Conservation (phyloP, 257 asterid genomes). For the Coffea eugenioides region DNA sequence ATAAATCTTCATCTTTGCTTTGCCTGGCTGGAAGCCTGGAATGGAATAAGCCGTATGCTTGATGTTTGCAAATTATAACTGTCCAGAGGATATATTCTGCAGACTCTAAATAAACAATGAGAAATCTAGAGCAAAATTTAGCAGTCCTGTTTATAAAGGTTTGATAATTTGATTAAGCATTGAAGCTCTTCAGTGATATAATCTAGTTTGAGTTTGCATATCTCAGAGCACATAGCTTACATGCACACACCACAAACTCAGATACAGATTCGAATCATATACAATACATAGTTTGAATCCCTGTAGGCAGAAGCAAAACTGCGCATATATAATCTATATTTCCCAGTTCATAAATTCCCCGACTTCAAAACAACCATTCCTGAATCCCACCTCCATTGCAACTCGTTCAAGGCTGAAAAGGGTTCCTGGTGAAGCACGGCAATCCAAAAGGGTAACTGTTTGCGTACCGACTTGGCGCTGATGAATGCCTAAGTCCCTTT, state of each 20-base stretch:
- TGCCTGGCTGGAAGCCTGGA: neutral
- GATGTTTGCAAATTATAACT: neutral
- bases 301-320: neutral
- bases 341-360: neutral
- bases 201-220: neutral
- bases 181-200: neutral
- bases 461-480: constrained; percentile 80
- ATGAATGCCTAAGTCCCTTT: constrained; percentile 63
- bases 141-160: neutral
- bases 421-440: constrained; percentile 34
- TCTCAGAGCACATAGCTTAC: neutral
- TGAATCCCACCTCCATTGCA: neutral
- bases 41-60: neutral
- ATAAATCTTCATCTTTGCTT: too few species aligned
- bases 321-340: neutral
- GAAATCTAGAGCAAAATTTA: neutral
- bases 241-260: too few species aligned
- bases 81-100: neutral
- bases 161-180: neutral
- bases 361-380: neutral
- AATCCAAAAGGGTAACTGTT: constrained; percentile 50
- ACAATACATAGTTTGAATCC: neutral
- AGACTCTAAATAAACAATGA: neutral
- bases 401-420: neutral
- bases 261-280: neutral